These are phyloP conservation scores for Lizonia empirigonia DNA, from an alignment of 2,329 filamentous ascomycete genomes.

Conservation along the genomic window DNA sequence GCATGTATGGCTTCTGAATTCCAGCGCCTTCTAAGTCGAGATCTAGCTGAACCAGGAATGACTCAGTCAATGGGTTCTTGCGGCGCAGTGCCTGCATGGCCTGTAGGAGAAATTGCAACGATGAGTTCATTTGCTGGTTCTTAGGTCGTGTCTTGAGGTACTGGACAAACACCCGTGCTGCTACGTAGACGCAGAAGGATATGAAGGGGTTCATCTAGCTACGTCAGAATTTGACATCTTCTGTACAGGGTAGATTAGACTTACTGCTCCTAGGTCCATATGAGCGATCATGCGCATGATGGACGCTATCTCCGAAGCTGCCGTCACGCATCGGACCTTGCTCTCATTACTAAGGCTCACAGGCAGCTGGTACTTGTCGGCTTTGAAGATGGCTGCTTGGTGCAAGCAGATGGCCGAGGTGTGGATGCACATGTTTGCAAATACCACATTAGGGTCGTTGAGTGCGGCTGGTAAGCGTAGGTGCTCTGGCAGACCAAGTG, in stretches of 20 bases:
- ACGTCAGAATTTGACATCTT: slow-evolving; percentile 16
- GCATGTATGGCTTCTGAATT: slow-evolving; percentile 57
- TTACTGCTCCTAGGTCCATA: slow-evolving; percentile 79
- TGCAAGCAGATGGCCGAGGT: slow-evolving; percentile 97
- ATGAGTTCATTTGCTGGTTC: slow-evolving; percentile 77
- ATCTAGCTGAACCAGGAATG: slow-evolving; percentile 90
- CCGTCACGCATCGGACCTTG: slow-evolving; percentile 89
- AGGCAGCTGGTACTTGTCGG: slow-evolving; percentile 83
- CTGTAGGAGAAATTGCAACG: slow-evolving; percentile 85
- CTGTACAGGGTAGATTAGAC: slow-evolving; percentile 41
- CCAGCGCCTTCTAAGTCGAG: slow-evolving; percentile 83
- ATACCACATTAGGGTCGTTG: slow-evolving; percentile 81
- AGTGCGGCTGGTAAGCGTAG: slow-evolving; percentile 80
- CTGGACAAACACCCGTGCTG: slow-evolving; percentile 91
- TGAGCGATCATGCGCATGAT: slow-evolving; percentile 97
- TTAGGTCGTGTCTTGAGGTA: slow-evolving; percentile 93
- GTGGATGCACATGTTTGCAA: slow-evolving; percentile 96
- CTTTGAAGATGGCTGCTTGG: slow-evolving; percentile 97
- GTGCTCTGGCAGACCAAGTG: slow-evolving; percentile 78
- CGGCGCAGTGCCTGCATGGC: slow-evolving; percentile 89
- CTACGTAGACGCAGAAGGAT: slow-evolving; percentile 95
- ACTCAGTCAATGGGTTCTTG: slow-evolving; percentile 89
- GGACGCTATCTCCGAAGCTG: slow-evolving; percentile 89
- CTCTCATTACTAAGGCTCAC: slow-evolving; percentile 82
- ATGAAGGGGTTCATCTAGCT: slow-evolving; percentile 91